Evolutionary conservation across 352 stramenopile genomes (phyloP), one percentile per base, ranked within the genome.

Genomic region (Globisporangium carolinianum): DNA sequence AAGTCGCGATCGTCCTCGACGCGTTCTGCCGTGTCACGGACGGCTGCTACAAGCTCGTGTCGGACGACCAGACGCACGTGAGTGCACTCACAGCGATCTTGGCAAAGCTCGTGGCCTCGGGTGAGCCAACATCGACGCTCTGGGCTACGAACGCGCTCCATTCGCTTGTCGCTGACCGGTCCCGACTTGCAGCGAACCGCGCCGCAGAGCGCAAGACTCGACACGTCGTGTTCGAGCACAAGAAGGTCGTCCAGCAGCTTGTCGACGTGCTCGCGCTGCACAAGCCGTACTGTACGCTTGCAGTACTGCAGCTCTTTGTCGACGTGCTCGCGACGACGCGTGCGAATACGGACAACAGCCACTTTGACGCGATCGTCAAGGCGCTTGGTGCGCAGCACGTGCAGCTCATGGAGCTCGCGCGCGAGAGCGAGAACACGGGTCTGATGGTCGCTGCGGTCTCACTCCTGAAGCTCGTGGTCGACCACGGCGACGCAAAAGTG

Each of bases 311-410:
- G 50, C 60, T 92, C 4, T 61, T 89, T 41, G 54, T 87, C 32
- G 83, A 92, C 63, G 68, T 86, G 5, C 56, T 87, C 5, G 62
- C 86, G 24, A 76, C 74, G 53, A 76, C 79, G 42, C 79, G 82
- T 0, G 41, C 77, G 11, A 83, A 65, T 43, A 94, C 84, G 1
- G 72, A 94, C 53, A 88, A 86, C 54, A 87, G 67, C 50, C 80
- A 94, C 42, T 94, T 91, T 43, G 69, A 88, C 55, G 61, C 59
- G 7, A 81, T 89, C n/a, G 60, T 89, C 47, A 88, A 87, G 63
- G 67, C 70, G 32, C 68, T 94, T 5, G 75, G 72, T 37, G 64
- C 61, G 14, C 84, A 81, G 24, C 75, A 84, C 53, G 39, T 50
- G 9, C 39, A 75, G 10, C 63, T 94, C 3, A 57, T 91, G 32